Conservation (phyloP, 805 yeast species). For the Metschnikowia santaceciliae region DNA sequence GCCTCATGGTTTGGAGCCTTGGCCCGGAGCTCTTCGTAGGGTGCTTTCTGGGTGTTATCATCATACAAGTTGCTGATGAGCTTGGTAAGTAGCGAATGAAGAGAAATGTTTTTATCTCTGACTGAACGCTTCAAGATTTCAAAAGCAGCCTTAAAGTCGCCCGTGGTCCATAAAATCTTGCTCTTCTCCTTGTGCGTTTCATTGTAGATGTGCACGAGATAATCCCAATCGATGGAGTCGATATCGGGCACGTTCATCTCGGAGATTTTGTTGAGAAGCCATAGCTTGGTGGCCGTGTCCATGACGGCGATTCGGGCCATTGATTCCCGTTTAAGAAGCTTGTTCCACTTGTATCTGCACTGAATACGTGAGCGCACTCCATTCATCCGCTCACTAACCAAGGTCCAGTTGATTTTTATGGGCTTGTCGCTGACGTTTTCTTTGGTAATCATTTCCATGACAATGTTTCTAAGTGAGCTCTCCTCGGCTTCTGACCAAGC, state of each 20-base stretch:
- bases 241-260: constrained; percentile 22
- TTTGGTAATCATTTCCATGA: constrained; percentile 43
- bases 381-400: constrained; percentile 84
- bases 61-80: constrained; percentile 12
- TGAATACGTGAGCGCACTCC: constrained; percentile 89
- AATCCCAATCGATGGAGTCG: constrained; percentile 35
- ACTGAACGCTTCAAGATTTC: constrained; percentile 54
- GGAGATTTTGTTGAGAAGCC: constrained; percentile 35
- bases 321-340: constrained; percentile 58
- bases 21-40: constrained; percentile 10
- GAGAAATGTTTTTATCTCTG: constrained; percentile 32
- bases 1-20: constrained; percentile 9
- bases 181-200: constrained; percentile 24
- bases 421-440: constrained; percentile 16
- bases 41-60: background rate
- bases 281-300: constrained; percentile 31
- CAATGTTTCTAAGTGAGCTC: constrained; percentile 50
- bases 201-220: constrained; percentile 25
- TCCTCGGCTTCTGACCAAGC: constrained; percentile 83
- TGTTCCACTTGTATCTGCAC: constrained; percentile 94
- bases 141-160: constrained; percentile 59
- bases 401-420: constrained; percentile 80
- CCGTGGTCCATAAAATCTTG: constrained; percentile 46
- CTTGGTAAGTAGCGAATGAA: constrained; percentile 13
- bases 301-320: constrained; percentile 28